A percentile compares a stretch with the other conserved stretches of the same genome.
Conservation (phyloP, 208 protist genomes). For the Leishmania lainsoni region DNA sequence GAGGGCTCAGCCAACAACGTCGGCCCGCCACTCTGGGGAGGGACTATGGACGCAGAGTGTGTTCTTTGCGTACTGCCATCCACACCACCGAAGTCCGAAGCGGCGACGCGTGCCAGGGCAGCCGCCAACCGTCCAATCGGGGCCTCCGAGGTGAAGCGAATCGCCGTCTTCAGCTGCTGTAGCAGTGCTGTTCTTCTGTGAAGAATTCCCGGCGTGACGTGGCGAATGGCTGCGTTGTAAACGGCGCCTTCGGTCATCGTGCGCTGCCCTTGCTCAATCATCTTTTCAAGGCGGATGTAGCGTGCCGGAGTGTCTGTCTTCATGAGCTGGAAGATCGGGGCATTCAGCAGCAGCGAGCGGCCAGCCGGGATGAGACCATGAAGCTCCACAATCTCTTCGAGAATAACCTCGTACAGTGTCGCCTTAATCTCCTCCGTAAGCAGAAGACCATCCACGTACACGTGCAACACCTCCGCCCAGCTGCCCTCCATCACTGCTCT, state of each 20-base stretch:
- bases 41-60: neutral
- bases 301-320: conserved; percentile 45
- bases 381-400: conserved; percentile 78
- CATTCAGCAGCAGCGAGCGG: conserved; percentile 72
- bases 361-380: conserved; percentile 67
- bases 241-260: conserved; percentile 11
- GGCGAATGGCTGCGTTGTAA: conserved; percentile 8
- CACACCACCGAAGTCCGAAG: neutral
- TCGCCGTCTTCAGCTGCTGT: conserved; percentile 48
- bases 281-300: conserved; percentile 64
- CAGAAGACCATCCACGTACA: conserved; percentile 66
- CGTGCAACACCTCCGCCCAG: conserved; percentile 71
- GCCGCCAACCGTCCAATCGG: conserved; percentile 55
- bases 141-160: conserved; percentile 53
- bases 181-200: conserved; percentile 49
- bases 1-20: neutral
- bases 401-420: conserved; percentile 75
- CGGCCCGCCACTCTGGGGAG: neutral
- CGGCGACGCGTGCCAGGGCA: conserved; percentile 32
- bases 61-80: neutral
- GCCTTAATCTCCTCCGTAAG: conserved; percentile 72
- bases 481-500: conserved; percentile 64
- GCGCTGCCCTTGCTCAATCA: conserved; percentile 47
- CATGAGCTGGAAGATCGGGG: conserved; percentile 74
- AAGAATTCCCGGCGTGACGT: conserved; percentile 34